Evolutionary conservation across 441 rosid species (phyloP).

Genomic region (Metrosideros polymorpha): DNA sequence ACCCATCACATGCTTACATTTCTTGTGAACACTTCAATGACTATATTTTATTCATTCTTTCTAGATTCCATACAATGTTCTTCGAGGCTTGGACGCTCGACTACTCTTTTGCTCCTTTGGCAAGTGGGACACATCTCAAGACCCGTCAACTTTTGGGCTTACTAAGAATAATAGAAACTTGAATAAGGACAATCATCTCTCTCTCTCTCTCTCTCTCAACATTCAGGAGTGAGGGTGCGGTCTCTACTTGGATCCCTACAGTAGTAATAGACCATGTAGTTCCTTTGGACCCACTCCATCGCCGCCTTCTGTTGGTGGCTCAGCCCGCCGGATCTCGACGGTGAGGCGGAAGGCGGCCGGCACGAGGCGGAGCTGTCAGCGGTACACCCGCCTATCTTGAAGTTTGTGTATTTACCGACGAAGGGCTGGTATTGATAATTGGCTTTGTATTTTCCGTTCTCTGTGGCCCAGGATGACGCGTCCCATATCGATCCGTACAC

Average conservation of each 20-base stretch:
- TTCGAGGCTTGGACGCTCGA: conserved; percentile 39
- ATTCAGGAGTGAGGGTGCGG: conserved; percentile 49
- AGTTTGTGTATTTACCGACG: conserved; percentile 37
- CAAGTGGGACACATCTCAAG: conserved; percentile 42
- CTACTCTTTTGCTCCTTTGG: conserved; percentile 18
- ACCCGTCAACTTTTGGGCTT: neutral
- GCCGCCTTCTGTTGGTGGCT: conserved; percentile 35
- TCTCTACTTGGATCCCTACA: conserved; percentile 56
- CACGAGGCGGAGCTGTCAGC: conserved; percentile 23
- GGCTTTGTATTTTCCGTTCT: conserved; percentile 52
- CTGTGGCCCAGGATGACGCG: conserved; percentile 79
- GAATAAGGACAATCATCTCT: neutral
- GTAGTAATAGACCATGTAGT: conserved; percentile 51
- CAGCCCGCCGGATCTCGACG: conserved; percentile 20
- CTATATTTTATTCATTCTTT: neutral
- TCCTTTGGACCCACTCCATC: conserved; percentile 49
- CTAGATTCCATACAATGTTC: neutral
- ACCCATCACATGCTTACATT: neutral
- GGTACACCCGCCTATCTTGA: conserved; percentile 41
- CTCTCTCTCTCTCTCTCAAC: conserved; percentile 12
- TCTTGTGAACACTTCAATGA: neutral
- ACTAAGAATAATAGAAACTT: neutral
- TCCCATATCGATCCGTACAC: conserved; percentile 67
- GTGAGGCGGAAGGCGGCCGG: conserved; percentile 28
- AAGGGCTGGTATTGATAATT: conserved; percentile 57